A percentile compares a stretch with the other conserved stretches of the same genome.
Conservation (phyloP, 1,284 basidiomycete genomes). For the Cryptococcus sp. region DNA sequence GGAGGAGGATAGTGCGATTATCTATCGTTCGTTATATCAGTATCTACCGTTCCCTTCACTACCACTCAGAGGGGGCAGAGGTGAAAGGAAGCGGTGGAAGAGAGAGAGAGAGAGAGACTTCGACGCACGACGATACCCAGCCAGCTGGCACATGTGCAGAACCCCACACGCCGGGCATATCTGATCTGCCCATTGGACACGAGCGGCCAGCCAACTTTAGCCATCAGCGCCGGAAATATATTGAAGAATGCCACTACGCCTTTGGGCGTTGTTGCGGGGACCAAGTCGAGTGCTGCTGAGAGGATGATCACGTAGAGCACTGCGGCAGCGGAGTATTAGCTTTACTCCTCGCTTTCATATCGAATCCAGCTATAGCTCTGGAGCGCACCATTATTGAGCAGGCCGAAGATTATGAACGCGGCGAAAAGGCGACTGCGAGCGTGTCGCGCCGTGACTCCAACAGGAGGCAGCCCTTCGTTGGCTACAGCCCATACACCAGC, state of each 20-base stretch:
- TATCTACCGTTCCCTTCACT: not conserved
- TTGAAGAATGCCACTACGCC: constrained; percentile 94
- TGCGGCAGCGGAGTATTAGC: constrained; percentile 40
- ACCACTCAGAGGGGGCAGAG: not conserved
- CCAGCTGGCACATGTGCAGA: constrained; percentile 73
- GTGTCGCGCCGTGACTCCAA: constrained; percentile 9
- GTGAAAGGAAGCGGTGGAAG: not conserved
- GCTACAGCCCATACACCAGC: constrained; percentile 5
- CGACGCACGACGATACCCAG: constrained; percentile 73
- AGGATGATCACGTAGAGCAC: constrained; percentile 95
- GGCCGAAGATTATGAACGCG: constrained; percentile 50
- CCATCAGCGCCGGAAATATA: constrained; percentile 75
- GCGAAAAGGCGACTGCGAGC: constrained; percentile 37
- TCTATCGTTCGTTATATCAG: constrained; percentile 55
- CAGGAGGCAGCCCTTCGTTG: constrained; percentile 3
- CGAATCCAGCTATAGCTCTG: not conserved
- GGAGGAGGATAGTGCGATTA: constrained; percentile 74
- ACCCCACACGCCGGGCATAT: constrained; percentile 71
- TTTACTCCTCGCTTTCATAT: not conserved
- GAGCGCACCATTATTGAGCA: constrained; percentile 51
- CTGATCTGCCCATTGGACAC: constrained; percentile 76
- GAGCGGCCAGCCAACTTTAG: constrained; percentile 94
- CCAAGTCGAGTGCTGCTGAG: constrained; percentile 91
- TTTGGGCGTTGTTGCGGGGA: constrained; percentile 79
- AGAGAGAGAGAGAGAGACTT: not conserved